Conservation (phyloP, 2,329 filamentous ascomycete species). For the Daldinia sp. region DNA sequence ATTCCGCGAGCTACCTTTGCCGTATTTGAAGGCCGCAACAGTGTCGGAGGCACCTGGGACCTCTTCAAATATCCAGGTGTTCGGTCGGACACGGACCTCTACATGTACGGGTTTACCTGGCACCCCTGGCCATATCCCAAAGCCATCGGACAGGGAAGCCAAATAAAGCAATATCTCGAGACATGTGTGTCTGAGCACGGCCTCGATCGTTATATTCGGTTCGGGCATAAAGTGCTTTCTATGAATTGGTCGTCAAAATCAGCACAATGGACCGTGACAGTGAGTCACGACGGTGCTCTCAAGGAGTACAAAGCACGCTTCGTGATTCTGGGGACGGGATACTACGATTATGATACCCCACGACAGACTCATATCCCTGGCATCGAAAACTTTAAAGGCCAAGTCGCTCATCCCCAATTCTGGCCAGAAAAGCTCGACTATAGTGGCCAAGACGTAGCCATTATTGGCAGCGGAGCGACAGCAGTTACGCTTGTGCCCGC, state of each 20-base stretch:
- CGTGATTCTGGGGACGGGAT: constrained; percentile 68
- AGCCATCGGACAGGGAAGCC: constrained; percentile 60
- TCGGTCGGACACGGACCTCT: constrained; percentile 69
- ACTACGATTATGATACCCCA: constrained; percentile 76
- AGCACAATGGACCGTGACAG: constrained; percentile 63
- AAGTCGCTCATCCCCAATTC: constrained; percentile 70
- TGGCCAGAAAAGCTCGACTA: constrained; percentile 76
- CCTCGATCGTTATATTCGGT: constrained; percentile 63
- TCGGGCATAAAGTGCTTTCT: constrained; percentile 57
- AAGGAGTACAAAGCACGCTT: constrained; percentile 56
- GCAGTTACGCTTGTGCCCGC: constrained; percentile 78
- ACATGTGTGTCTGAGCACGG: constrained; percentile 59
- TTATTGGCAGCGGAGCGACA: constrained; percentile 81
- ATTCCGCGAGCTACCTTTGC: constrained; percentile 64
- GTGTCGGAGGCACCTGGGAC: constrained; percentile 80
- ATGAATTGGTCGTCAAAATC: constrained; percentile 64
- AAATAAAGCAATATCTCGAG: constrained; percentile 64
- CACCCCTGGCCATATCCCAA: constrained; percentile 69
- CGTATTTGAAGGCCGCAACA: constrained; percentile 72
- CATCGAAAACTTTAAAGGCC: constrained; percentile 68
- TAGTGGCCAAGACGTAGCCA: constrained; percentile 70
- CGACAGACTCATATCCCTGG: constrained; percentile 70
- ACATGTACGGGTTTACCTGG: constrained; percentile 72
- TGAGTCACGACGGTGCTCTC: constrained; percentile 47
- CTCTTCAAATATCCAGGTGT: constrained; percentile 80